Conservation (phyloP, 2,329 filamentous ascomycete genomes). For the Plectosphaerella cucumerina region DNA sequence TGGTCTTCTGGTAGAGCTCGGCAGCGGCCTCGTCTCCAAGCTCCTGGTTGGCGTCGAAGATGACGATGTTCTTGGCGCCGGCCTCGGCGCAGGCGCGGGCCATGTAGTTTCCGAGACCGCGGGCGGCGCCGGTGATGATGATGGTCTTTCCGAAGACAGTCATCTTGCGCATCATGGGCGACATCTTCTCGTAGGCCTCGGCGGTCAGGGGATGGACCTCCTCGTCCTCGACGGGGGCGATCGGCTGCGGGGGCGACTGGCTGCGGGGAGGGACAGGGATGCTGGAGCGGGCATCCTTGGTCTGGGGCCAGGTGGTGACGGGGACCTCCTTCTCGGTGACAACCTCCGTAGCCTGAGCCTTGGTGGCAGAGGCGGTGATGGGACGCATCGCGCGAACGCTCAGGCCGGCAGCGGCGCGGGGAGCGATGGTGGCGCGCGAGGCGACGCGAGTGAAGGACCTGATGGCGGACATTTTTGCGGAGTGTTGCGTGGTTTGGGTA, state of each 20-base stretch:
- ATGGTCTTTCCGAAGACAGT: conserved; percentile 67
- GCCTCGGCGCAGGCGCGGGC: conserved; percentile 73
- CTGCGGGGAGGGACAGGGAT: conserved; percentile 40
- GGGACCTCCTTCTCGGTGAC: conserved; percentile 55
- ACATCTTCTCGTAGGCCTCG: conserved; percentile 46
- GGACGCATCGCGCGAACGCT: conserved; percentile 23
- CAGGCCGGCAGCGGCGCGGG: conserved; percentile 21
- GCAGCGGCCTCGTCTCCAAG: conserved; percentile 66
- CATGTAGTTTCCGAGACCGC: conserved; percentile 76
- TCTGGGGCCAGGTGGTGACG: conserved; percentile 49
- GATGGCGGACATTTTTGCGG: conserved; percentile 6
- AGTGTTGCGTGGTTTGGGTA: no score
- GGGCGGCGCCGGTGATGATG: conserved; percentile 69
- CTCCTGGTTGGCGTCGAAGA: conserved; percentile 74
- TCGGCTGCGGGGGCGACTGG: not conserved
- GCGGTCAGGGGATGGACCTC: conserved; percentile 47
- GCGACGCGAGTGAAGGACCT: conserved; percentile 11
- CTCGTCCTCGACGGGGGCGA: conserved; percentile 35
- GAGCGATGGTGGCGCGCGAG: conserved; percentile 21
- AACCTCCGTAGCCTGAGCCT: conserved; percentile 41
- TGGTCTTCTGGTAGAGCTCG: conserved; percentile 68
- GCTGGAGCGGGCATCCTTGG: conserved; percentile 51
- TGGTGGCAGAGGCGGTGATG: conserved; percentile 30
- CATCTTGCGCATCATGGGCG: conserved; percentile 65
- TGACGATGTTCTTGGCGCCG: conserved; percentile 67